Conservation (phyloP, 805 yeast genomes). For the Zygotorulaspora sp. region DNA sequence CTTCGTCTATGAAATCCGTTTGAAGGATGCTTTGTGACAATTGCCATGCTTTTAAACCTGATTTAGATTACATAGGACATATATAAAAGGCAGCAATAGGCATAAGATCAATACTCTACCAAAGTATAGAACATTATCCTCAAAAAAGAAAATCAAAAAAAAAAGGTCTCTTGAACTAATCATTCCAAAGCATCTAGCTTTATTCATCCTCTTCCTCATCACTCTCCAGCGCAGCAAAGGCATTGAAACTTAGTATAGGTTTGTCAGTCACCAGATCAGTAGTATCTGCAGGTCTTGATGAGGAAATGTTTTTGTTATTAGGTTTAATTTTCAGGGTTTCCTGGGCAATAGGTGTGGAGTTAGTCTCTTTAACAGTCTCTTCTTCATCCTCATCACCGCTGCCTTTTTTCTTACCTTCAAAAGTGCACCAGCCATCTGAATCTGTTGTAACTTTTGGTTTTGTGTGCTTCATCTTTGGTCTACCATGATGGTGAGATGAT, state of each 20-base stretch:
- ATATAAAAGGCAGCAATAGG: neutral
- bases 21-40: no score
- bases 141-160: constrained; percentile 7
- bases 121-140: no score
- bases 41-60: neutral
- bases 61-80: constrained; percentile 1
- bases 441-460: constrained; percentile 51
- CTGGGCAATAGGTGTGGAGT: constrained; percentile 30
- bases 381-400: constrained; percentile 41
- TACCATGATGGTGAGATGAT: constrained; percentile 47
- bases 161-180: constrained; percentile 2
- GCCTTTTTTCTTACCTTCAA: constrained; percentile 41
- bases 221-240: constrained; percentile 70
- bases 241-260: constrained; percentile 65
- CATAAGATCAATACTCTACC: no score
- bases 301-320: constrained; percentile 67
- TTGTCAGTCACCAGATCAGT: constrained; percentile 68
- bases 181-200: constrained; percentile 4
- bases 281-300: constrained; percentile 68
- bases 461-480: constrained; percentile 57
- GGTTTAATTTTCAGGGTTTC: constrained; percentile 59
- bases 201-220: constrained; percentile 49
- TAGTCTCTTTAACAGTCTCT: constrained; percentile 33
- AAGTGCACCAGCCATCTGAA: constrained; percentile 81
- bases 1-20: no score